phyloP scores from a whole-genome alignment of 257 asterid species.

The Ocimum tenuiflorum region DNA sequence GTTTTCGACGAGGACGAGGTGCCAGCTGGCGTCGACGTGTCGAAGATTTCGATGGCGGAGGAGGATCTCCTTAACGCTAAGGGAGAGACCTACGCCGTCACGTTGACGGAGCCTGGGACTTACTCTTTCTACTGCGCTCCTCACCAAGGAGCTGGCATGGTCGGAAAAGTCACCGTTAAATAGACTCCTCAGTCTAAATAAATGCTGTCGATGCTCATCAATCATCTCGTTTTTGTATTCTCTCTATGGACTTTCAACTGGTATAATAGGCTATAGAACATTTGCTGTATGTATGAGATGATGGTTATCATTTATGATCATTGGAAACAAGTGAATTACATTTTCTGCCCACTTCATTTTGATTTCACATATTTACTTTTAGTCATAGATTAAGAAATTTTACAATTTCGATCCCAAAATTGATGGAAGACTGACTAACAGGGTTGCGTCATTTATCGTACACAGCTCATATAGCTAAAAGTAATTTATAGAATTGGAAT shows the following conservation, averaged over 20 bases:
- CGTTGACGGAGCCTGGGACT: conserved; percentile 64
- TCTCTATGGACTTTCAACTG: not conserved
- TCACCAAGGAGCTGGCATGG: conserved; percentile 74
- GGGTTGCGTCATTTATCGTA: too few relatives aligned
- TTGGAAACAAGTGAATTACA: too few relatives aligned
- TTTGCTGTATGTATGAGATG: conserved; percentile 19
- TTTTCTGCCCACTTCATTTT: too few relatives aligned
- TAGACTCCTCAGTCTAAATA: conserved; percentile 7
- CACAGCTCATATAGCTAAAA: too few relatives aligned
- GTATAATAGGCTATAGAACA: not conserved
- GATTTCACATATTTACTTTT: too few relatives aligned
- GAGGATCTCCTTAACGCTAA: conserved; percentile 44
- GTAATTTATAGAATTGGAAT: too few relatives aligned
- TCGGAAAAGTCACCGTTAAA: conserved; percentile 57
- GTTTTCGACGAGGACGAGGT: conserved; percentile 61
- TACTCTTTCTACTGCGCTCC: conserved; percentile 67
- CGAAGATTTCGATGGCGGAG: conserved; percentile 53
- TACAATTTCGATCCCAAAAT: too few relatives aligned
- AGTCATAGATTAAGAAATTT: too few relatives aligned
- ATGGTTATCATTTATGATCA: not conserved
- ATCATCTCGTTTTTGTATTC: conserved; percentile 22
- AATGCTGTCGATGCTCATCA: not conserved
- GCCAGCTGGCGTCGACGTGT: conserved; percentile 57
- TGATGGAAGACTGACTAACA: too few relatives aligned
- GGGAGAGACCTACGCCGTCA: conserved; percentile 48